Evolutionary conservation across 495 filamentous ascomycete genomes (phyloP), one percentile per base, ranked within the genome.

Genomic region (Penicillium tannophilum): DNA sequence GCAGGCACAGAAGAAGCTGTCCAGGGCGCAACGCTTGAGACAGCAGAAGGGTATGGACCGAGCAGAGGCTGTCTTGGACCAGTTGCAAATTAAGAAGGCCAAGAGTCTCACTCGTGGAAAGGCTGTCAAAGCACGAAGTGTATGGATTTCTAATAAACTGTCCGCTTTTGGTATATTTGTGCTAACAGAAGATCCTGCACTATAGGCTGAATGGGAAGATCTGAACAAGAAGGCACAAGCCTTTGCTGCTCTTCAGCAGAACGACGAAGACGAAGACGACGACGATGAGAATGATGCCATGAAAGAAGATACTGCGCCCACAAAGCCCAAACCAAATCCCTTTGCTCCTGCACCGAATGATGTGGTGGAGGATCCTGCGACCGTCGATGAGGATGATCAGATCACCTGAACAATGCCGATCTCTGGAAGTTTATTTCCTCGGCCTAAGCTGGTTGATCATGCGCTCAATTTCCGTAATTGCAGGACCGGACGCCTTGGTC

Each of bases 21-120:
- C 85, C 53, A 79, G 82, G 62, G 84, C 85, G 55, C 89, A 91
- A 60, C 81, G 84, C 10, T 69, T 81, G 66, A 78, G 91, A 47
- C 83, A 89, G 31, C 84, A 90, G 65, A 89, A 87, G 73, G 86
- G 76, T 26, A 78, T 92, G 63, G 90, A 93, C 66, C 82, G 85
- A 57, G 92, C 90, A 35, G 89, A 89, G 62, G 80, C 80, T 7
- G 75, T 88, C 63, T 75, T 86, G 69, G 90, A 91, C 64, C 86
- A 86, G 66, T 78, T 84, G 52, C 84, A 88, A 67, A 79, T 76
- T 53, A 95, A 93, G 69, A 76, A 90, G 45, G 76, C 83, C 54
- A 85, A 85, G 66, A 92, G 88, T 72, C 76, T 84, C 61, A 79
- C 65, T 17, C 81, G 80, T 53, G 83, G 79, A 28, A 86, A 82